phyloP scores from a whole-genome alignment of 805 yeast genomes.

The Saccharomyces eubayanus region DNA sequence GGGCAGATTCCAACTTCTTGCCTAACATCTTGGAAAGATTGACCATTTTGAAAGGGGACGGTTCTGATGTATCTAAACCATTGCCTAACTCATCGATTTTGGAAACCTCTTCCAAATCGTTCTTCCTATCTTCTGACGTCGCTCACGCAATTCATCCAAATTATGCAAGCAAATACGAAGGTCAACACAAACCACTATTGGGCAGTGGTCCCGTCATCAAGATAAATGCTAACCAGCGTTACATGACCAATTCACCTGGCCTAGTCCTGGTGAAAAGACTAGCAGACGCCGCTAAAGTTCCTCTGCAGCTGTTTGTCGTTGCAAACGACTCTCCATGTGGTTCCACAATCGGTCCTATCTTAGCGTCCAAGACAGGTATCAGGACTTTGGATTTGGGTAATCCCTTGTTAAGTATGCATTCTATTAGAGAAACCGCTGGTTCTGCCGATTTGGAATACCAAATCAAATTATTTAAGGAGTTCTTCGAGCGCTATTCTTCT shows the following conservation, averaged over 20 bases:
- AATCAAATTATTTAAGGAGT: slow-evolving; percentile 52
- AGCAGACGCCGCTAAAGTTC: slow-evolving; percentile 62
- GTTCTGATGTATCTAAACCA: slow-evolving; percentile 25
- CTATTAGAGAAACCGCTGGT: slow-evolving; percentile 88
- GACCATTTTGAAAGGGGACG: slow-evolving; percentile 39
- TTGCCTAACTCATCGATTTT: slow-evolving; percentile 35
- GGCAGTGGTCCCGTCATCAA: slow-evolving; percentile 91
- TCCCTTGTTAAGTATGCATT: slow-evolving; percentile 90
- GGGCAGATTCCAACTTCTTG: slow-evolving; percentile 88
- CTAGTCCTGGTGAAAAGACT: slow-evolving; percentile 64
- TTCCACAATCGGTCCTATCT: slow-evolving; percentile 90
- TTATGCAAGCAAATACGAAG: slow-evolving; percentile 67
- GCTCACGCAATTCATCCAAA: slow-evolving; percentile 98
- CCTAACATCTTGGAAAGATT: slow-evolving; percentile 71
- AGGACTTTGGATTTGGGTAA: slow-evolving; percentile 85
- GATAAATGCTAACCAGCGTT: slow-evolving; percentile 89
- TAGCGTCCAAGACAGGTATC: slow-evolving; percentile 79
- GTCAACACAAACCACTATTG: slow-evolving; percentile 66
- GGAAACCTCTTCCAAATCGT: slow-evolving; percentile 65
- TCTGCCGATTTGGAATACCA: slow-evolving; percentile 60
- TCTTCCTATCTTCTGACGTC: slow-evolving; percentile 87
- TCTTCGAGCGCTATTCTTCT: slow-evolving; percentile 41
- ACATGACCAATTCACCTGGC: slow-evolving; percentile 90
- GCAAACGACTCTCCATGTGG: slow-evolving; percentile 93
- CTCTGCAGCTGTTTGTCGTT: slow-evolving; percentile 87